phyloP scores from a whole-genome alignment of 495 filamentous ascomycete genomes.

The Penicillium argentinense region DNA sequence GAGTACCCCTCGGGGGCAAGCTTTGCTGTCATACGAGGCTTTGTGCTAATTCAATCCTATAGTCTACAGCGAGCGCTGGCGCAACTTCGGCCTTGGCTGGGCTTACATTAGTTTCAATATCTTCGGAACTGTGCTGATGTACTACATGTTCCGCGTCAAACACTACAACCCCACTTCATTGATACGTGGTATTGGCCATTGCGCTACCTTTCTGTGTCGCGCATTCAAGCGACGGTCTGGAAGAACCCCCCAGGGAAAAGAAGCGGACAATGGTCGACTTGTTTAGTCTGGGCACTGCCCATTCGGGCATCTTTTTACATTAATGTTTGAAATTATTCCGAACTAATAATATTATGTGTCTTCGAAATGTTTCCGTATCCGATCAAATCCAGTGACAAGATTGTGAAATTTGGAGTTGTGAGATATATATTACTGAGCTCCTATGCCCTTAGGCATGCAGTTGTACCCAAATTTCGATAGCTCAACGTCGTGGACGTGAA shows the following conservation, averaged over 20 bases:
- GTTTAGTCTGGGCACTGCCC: slow-evolving; percentile 10
- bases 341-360: too few species aligned
- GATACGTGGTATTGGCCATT: slow-evolving; percentile 27
- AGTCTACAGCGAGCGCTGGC: slow-evolving; percentile 49
- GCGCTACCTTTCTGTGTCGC: slow-evolving; percentile 34
- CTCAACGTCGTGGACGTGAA: too few species aligned
- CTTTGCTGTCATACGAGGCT: not conserved
- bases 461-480: too few species aligned
- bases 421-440: too few species aligned
- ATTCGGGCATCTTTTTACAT: too few species aligned
- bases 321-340: too few species aligned
- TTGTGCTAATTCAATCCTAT: not conserved
- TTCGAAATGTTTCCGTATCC: too few species aligned
- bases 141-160: slow-evolving; percentile 55
- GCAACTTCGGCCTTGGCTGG: slow-evolving; percentile 56
- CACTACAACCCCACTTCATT: slow-evolving; percentile 43
- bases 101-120: slow-evolving; percentile 55
- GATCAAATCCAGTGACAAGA: too few species aligned
- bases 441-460: too few species aligned
- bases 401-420: too few species aligned
- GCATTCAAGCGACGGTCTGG: slow-evolving; percentile 49
- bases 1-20: too few species aligned
- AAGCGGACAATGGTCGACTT: slow-evolving; percentile 48
- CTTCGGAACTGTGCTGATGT: slow-evolving; percentile 46
- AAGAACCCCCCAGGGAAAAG: slow-evolving; percentile 58